These are phyloP conservation scores for Hypericum perforatum DNA, from an alignment of 345 rosid species.

Conservation along the genomic window DNA sequence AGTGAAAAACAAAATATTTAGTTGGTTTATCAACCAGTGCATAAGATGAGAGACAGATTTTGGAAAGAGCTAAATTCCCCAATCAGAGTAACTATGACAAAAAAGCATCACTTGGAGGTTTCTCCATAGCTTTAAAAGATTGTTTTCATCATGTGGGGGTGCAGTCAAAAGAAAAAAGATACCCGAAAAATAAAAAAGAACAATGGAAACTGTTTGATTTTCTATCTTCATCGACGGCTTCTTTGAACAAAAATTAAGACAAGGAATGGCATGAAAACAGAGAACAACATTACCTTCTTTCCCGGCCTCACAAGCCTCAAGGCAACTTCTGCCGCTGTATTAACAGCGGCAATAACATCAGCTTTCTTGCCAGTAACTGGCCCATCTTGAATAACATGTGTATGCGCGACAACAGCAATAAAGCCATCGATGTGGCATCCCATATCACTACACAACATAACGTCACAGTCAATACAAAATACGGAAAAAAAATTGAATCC, in stretches of 20 bases:
- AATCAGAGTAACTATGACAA: constrained; percentile 43
- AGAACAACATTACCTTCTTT: constrained; percentile 48
- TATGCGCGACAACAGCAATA: constrained; percentile 86
- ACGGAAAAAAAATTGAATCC: not conserved
- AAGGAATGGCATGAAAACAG: no score
- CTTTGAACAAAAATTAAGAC: no score
- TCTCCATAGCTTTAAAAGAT: constrained; percentile 25
- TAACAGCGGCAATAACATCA: constrained; percentile 88
- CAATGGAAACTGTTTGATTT: not conserved
- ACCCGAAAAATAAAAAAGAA: not conserved
- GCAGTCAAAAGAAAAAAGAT: not conserved
- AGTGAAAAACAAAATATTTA: no score
- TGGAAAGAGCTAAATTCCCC: not conserved
- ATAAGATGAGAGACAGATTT: not conserved
- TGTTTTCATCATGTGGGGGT: constrained; percentile 22
- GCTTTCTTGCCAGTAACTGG: constrained; percentile 65
- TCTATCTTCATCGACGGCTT: no score
- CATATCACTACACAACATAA: constrained; percentile 52
- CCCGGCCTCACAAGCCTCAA: constrained; percentile 97
- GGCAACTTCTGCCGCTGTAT: constrained; percentile 97
- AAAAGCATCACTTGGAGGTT: constrained; percentile 28
- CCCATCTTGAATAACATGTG: constrained; percentile 72
- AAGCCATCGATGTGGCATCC: constrained; percentile 98
- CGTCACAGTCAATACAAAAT: constrained; percentile 4
- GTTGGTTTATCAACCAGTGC: no score